phyloP scores from a whole-genome alignment of 2,329 filamentous ascomycete genomes.

The Alternaria ventricosa region DNA sequence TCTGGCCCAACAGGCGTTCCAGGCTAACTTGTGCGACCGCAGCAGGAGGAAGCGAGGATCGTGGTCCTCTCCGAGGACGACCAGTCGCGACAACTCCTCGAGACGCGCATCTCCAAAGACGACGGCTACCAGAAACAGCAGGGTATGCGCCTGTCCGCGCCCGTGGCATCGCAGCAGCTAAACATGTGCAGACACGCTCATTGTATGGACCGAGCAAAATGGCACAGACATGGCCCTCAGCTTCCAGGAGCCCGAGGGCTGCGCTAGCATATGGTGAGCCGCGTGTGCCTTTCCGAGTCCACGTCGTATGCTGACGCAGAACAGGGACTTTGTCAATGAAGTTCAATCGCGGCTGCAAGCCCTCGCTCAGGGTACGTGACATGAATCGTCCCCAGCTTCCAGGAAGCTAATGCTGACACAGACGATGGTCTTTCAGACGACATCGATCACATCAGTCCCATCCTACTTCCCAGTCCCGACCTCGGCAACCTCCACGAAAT shows the following conservation, averaged over 20 bases:
- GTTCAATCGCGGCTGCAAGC: constrained; percentile 78
- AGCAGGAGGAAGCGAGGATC: constrained; percentile 82
- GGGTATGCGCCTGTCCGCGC: constrained; percentile 61
- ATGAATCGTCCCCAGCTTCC: not conserved
- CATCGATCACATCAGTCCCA: constrained; percentile 71
- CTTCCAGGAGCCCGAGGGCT: constrained; percentile 97
- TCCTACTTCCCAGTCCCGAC: constrained; percentile 79
- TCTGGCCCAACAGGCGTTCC: constrained; percentile 9
- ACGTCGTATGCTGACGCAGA: constrained; percentile 19
- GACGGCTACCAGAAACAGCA: constrained; percentile 99
- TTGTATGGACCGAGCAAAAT: constrained; percentile 95
- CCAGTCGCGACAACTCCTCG: constrained; percentile 79
- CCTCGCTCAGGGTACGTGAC: constrained; percentile 65
- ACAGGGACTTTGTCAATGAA: constrained; percentile 87
- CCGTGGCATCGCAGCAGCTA: constrained; percentile 14
- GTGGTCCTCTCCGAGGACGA: constrained; percentile 94
- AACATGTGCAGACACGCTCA: constrained; percentile 78
- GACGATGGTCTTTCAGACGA: constrained; percentile 93
- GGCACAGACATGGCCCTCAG: constrained; percentile 96
- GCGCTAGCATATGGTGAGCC: constrained; percentile 83
- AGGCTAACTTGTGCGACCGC: constrained; percentile 57
- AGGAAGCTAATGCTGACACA: constrained; percentile 40
- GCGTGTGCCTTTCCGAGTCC: not conserved
- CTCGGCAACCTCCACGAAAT: constrained; percentile 85
- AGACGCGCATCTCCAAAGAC: constrained; percentile 89